These are phyloP conservation scores for Fusarium dlaminii DNA, from an alignment of 2,329 filamentous ascomycete species.

Conservation along the genomic window DNA sequence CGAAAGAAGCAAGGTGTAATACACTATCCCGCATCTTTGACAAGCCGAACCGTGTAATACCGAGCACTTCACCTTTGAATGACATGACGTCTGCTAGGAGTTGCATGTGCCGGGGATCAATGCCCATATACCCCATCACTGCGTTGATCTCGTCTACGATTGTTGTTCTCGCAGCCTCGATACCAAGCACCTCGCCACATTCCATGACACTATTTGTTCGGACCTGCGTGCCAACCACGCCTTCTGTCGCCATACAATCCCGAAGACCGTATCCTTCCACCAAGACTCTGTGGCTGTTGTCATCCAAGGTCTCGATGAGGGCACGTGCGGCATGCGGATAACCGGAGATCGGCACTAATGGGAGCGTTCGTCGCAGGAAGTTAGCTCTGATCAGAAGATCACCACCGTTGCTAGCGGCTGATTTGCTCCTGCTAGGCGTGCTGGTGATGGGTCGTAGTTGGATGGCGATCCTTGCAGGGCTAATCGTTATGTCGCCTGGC, in stretches of 20 bases:
- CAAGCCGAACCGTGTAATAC: slow-evolving; percentile 95
- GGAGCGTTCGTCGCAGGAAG: slow-evolving; percentile 82
- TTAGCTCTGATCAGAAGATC: slow-evolving; percentile 80
- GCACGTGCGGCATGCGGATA: slow-evolving; percentile 87
- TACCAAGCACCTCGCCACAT: slow-evolving; percentile 84
- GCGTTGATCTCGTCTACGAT: slow-evolving; percentile 88
- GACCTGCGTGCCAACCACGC: slow-evolving; percentile 80
- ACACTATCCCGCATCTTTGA: slow-evolving; percentile 97
- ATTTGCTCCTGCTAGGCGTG: slow-evolving; percentile 53
- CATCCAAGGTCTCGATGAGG: slow-evolving; percentile 84
- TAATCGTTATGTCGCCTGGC: slow-evolving; percentile 66
- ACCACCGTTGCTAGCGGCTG: slow-evolving; percentile 52
- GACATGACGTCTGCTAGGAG: slow-evolving; percentile 98
- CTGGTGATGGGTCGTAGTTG: slow-evolving; percentile 12
- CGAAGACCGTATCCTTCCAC: slow-evolving; percentile 95
- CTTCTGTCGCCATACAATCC: slow-evolving; percentile 91
- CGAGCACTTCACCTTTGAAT: slow-evolving; percentile 95
- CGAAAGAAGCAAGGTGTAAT: slow-evolving; percentile 94
- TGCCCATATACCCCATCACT: slow-evolving; percentile 94
- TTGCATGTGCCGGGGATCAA: slow-evolving; percentile 98
- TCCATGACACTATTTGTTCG: slow-evolving; percentile 92
- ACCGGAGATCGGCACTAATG: slow-evolving; percentile 88
- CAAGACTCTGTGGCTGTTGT: slow-evolving; percentile 76
- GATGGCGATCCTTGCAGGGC: too few species aligned
- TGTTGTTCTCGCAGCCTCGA: slow-evolving; percentile 90